Base-by-base conservation (phyloP, 208 protist genomes). In the Wallacemonas sp. region DNA sequence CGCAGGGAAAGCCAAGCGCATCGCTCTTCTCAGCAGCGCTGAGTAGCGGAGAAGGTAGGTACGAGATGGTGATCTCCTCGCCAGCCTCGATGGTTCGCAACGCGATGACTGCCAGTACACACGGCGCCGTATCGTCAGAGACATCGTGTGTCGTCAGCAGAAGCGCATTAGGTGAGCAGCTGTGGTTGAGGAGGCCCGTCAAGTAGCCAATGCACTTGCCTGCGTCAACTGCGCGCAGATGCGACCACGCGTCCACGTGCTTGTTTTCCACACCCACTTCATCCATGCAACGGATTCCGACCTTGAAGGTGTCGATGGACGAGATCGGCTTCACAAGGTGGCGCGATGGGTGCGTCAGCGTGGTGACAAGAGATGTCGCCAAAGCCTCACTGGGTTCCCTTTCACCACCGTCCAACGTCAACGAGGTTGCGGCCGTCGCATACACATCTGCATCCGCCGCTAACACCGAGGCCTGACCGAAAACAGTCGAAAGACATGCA, bases 11-110 rank as follows among this genome's bases (percentile, higher is more conserved):
- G 8, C 71, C 66, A 34, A 79, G 63, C 8, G 58, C 54, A 1
- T 65, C 36, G 19, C 72, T 13, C 27, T 78, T 83, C 63, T 74
- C 59, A 10, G 36, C 41, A 15, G 27, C 55, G 5, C 71, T 50
- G 6, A 74, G 41, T 17, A 79, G 71, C 39, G 82, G 17, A 39
- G 78, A 80, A 3, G 81, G 45, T 27, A 82, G 61, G 64, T 89
- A 93, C 10, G 83, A 81, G 15, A 93, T 68, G 38, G 81, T 87
- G 36, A 93, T 67, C 66, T 90, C 83, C 62, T 91, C 87, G 8
- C 81, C 81, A 10, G 58, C 63, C 19, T 75, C 69, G 64, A 93
- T 91, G 44, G 79, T 46, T 19, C 78, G 67, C 33, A 91, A 60
- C 1, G 82, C 71, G n/a, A n/a, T n/a, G n/a, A n/a, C n/a, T n/a